Conservation (phyloP, 1,284 basidiomycete species). For the Chalciporus sp. region DNA sequence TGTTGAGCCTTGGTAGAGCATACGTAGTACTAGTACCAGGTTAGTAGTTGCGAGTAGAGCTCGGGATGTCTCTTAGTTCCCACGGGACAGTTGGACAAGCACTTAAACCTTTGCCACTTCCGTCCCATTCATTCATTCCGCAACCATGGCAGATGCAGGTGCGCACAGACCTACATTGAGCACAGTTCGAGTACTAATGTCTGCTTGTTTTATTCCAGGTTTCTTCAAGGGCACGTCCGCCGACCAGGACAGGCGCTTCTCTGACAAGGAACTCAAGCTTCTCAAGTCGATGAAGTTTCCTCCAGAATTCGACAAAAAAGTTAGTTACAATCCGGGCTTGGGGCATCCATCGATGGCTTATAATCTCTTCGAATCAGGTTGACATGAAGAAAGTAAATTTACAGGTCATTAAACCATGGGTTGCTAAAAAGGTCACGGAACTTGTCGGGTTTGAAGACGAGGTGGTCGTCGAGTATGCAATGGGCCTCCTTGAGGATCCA, state of each 20-base stretch:
- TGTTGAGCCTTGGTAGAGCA: too few species aligned
- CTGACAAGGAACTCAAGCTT: slow-evolving; percentile 91
- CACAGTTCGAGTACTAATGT: neutral
- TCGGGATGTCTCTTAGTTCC: slow-evolving; percentile 1
- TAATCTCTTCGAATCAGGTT: slow-evolving; percentile 46
- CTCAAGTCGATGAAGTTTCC: slow-evolving; percentile 92
- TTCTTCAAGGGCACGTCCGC: slow-evolving; percentile 88
- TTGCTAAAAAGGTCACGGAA: slow-evolving; percentile 87
- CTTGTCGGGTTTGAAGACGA: slow-evolving; percentile 96
- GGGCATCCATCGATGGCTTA: neutral
- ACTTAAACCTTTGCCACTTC: neutral
- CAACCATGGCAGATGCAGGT: slow-evolving; percentile 62
- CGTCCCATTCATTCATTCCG: neutral
- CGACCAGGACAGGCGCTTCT: slow-evolving; percentile 88
- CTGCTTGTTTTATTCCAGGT: slow-evolving; percentile 43
- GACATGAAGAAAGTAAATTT: slow-evolving; percentile 96
- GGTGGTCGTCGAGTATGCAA: slow-evolving; percentile 94
- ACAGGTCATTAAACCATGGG: slow-evolving; percentile 89
- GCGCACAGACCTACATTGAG: slow-evolving; percentile 19
- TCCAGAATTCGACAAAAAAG: slow-evolving; percentile 87
- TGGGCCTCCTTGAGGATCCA: slow-evolving; percentile 88
- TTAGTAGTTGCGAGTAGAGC: too few species aligned
- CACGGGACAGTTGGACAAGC: neutral
- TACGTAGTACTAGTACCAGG: neutral
- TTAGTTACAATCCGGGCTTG: slow-evolving; percentile 29